Evolutionary conservation across 192 early-diverging fungal species (phyloP).

Genomic region (Cladochytrium replicatum): DNA sequence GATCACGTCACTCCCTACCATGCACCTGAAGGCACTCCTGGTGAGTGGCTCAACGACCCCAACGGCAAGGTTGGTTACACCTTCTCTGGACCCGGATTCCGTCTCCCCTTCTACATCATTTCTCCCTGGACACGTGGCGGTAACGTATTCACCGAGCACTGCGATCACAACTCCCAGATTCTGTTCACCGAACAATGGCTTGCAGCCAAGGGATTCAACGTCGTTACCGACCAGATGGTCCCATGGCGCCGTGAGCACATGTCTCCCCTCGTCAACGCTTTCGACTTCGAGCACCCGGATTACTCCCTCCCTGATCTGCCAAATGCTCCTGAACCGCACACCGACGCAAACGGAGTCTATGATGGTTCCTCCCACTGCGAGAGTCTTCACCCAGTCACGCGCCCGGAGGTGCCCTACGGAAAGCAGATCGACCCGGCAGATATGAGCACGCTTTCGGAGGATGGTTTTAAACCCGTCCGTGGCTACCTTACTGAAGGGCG

Average conservation of each 20-base stretch:
- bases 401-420: constrained; percentile 1
- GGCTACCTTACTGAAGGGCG: constrained; percentile 4
- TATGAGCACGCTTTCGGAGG: background rate
- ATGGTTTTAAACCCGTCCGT: constrained; percentile 4
- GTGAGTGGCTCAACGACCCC: background rate
- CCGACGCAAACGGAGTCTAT: background rate
- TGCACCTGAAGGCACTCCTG: background rate
- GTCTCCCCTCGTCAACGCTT: background rate
- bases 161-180: background rate
- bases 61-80: background rate
- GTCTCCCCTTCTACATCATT: background rate
- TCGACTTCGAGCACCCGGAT: background rate
- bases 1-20: background rate
- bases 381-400: background rate
- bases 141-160: background rate
- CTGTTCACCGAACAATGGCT: background rate
- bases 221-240: background rate
- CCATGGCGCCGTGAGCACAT: background rate
- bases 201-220: background rate
- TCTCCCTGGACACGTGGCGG: background rate
- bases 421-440: too few species aligned
- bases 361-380: constrained; percentile 1
- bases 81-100: background rate
- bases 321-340: background rate
- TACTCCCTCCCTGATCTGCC: constrained; percentile 1